Conservation (phyloP, 768 basidiomycete species). For the Termitomyces sp. region DNA sequence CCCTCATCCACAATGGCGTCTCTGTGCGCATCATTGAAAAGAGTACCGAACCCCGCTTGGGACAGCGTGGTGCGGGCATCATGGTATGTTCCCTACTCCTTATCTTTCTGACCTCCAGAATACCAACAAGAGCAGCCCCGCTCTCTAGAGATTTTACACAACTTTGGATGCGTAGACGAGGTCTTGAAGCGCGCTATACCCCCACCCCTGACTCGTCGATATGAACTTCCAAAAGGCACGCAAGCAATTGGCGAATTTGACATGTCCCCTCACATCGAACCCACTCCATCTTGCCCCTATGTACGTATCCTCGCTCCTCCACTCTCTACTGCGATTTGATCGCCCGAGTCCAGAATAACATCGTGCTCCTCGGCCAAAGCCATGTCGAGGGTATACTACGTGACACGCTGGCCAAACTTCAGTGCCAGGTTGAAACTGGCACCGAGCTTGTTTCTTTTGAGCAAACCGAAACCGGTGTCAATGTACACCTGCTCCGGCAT, state of each 20-base stretch:
- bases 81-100: constrained; percentile 25
- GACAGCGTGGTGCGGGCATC: constrained; percentile 38
- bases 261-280: constrained; percentile 28
- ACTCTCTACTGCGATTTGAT: not conserved
- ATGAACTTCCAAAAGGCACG: constrained; percentile 32
- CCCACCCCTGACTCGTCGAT: constrained; percentile 29
- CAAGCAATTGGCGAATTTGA: constrained; percentile 29
- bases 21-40: constrained; percentile 54
- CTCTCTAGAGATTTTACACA: constrained; percentile 42
- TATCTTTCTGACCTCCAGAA: constrained; percentile 1
- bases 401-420: constrained; percentile 29
- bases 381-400: constrained; percentile 38
- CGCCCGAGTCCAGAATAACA: constrained; percentile 26
- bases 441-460: constrained; percentile 45
- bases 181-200: constrained; percentile 30
- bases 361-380: constrained; percentile 35
- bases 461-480: constrained; percentile 34
- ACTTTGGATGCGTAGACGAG: constrained; percentile 37
- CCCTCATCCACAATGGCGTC: constrained; percentile 42
- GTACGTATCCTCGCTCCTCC: constrained; percentile 20
- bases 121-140: constrained; percentile 33
- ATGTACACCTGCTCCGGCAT: constrained; percentile 32
- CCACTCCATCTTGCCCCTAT: constrained; percentile 34
- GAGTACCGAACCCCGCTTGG: constrained; percentile 31
- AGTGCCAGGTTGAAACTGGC: constrained; percentile 39